A percentile compares a stretch with the other conserved stretches of the same genome.
Conservation (phyloP, 441 rosid genomes). For the Brassica balearica region DNA sequence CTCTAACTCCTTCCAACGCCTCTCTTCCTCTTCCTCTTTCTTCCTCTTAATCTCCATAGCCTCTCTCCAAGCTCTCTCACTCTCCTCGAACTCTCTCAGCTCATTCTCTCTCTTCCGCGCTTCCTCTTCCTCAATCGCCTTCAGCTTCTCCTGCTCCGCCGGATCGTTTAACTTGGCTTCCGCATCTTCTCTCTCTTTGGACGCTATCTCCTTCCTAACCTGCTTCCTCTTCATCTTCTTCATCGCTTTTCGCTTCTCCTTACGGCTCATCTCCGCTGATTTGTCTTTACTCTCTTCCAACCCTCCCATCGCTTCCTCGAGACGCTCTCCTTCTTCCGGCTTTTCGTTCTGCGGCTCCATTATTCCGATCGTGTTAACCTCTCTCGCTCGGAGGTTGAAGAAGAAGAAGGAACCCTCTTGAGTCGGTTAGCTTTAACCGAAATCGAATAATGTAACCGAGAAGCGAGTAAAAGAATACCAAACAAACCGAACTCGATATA, state of each 20-base stretch:
- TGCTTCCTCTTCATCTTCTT: conserved; percentile 87
- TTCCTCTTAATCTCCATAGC: conserved; percentile 71
- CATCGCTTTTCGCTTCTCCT: conserved; percentile 80
- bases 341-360: conserved; percentile 29
- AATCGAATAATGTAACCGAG: conserved; percentile 6
- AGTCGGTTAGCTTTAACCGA: conserved; percentile 20
- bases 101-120: conserved; percentile 61
- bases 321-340: conserved; percentile 21
- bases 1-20: conserved; percentile 51
- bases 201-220: conserved; percentile 71
- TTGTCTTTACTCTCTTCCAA: conserved; percentile 57
- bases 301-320: conserved; percentile 27
- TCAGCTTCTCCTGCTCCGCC: conserved; percentile 60
- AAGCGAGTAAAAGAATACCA: neutral
- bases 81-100: conserved; percentile 76
- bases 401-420: conserved; percentile 9
- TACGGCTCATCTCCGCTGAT: conserved; percentile 53
- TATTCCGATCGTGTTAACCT: conserved; percentile 9
- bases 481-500: neutral
- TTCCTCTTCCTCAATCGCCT: conserved; percentile 70
- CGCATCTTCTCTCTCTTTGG: conserved; percentile 68
- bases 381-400: conserved; percentile 18
- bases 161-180: conserved; percentile 72
- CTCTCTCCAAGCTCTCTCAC: conserved; percentile 76
- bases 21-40: conserved; percentile 58